These are phyloP conservation scores for Colletotrichum salicis DNA, from an alignment of 2,329 filamentous ascomycete species.

Conservation along the genomic window DNA sequence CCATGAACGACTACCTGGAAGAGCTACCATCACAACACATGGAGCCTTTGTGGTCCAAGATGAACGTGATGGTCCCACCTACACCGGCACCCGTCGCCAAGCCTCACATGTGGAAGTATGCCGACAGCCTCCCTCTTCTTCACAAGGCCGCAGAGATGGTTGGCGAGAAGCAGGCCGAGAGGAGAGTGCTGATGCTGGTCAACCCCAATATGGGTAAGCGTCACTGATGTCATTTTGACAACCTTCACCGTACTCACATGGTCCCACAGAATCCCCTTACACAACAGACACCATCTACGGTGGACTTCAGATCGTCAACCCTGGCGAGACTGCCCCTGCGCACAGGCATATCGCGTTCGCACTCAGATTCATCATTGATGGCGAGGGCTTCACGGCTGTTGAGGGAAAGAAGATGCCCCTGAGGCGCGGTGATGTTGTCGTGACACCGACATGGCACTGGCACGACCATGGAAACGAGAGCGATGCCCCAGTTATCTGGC, in stretches of 20 bases:
- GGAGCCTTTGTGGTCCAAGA: constrained; percentile 60
- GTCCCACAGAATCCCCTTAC: constrained; percentile 56
- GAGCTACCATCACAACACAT: constrained; percentile 44
- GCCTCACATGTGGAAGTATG: constrained; percentile 53
- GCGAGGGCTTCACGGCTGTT: constrained; percentile 66
- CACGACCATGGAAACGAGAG: constrained; percentile 71
- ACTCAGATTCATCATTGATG: constrained; percentile 67
- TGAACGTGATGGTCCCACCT: constrained; percentile 58
- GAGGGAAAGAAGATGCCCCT: constrained; percentile 64
- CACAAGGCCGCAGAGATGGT: constrained; percentile 48
- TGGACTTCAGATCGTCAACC: constrained; percentile 66
- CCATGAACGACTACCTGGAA: constrained; percentile 44
- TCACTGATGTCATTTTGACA: constrained; percentile 11
- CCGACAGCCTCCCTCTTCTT: constrained; percentile 47
- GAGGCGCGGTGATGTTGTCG: constrained; percentile 63
- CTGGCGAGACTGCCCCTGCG: constrained; percentile 64
- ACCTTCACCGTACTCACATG: not conserved
- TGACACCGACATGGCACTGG: constrained; percentile 69
- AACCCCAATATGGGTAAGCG: constrained; percentile 48
- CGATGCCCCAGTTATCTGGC: constrained; percentile 64
- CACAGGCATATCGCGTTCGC: constrained; percentile 68
- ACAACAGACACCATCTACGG: constrained; percentile 69
- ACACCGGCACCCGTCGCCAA: constrained; percentile 54
- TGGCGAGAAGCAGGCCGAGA: constrained; percentile 52
- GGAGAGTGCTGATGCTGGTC: constrained; percentile 54